Percentiles rank a stretch among this genome's conserved stretches.
Conservation (phyloP, 2,329 filamentous ascomycete genomes). For the Beauveria asiatica region DNA sequence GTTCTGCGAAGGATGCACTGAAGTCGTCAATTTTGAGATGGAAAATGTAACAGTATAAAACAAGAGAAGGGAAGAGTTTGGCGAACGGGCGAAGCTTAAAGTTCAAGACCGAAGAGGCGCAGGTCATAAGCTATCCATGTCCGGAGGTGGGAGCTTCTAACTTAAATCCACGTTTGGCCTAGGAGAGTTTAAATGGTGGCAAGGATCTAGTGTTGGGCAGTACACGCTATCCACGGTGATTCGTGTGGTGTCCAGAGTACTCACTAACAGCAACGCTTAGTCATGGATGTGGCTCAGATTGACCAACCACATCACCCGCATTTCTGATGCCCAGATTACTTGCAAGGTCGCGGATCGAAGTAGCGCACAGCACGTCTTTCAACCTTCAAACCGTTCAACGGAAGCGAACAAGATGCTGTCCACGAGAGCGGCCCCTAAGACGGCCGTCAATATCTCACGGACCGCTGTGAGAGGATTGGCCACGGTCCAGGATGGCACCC, state of each 20-base stretch:
- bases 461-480: slow-evolving; percentile 61
- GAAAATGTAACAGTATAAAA: background rate
- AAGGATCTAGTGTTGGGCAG: background rate
- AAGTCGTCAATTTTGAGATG: background rate
- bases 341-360: slow-evolving; percentile 25
- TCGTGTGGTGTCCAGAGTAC: slow-evolving; percentile 14
- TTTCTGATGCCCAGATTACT: slow-evolving; percentile 28
- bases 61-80: background rate
- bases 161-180: background rate
- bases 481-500: slow-evolving; percentile 65
- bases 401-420: slow-evolving; percentile 35
- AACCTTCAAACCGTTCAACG: slow-evolving; percentile 22
- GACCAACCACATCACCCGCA: slow-evolving; percentile 32
- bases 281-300: slow-evolving; percentile 24
- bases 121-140: background rate
- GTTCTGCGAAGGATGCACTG: background rate
- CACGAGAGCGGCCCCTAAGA: slow-evolving; percentile 32
- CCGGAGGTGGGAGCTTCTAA: slow-evolving; percentile 1
- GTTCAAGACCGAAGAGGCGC: background rate
- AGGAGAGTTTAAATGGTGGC: background rate
- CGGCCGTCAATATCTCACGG: slow-evolving; percentile 32
- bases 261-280: slow-evolving; percentile 24
- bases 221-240: background rate
- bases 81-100: background rate
- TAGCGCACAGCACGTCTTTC: slow-evolving; percentile 25